Evolutionary conservation across 2,329 filamentous ascomycete species (phyloP).

Genomic region (Sclerotinia minor): DNA sequence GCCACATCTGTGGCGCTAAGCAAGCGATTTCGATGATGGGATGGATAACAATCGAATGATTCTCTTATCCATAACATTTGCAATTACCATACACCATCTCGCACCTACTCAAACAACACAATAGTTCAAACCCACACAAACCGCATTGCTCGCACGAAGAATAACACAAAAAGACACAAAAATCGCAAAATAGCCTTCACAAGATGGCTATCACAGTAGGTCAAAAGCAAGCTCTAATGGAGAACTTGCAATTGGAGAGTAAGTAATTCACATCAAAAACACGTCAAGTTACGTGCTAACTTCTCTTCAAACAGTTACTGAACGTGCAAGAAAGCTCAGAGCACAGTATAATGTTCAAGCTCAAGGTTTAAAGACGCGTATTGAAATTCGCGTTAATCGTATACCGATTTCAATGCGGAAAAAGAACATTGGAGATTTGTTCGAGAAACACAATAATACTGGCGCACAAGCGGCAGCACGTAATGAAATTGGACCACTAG

Average conservation of each 20-base stretch:
- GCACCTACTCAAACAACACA: neutral
- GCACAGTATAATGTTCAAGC: slow-evolving; percentile 88
- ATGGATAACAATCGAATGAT: slow-evolving; percentile 3
- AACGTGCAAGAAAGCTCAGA: slow-evolving; percentile 81
- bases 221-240: slow-evolving; percentile 84
- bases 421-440: slow-evolving; percentile 77
- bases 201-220: slow-evolving; percentile 62
- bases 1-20: slow-evolving; percentile 16
- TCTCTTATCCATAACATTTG: neutral
- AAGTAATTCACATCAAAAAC: slow-evolving; percentile 42
- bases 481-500: slow-evolving; percentile 27
- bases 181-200: slow-evolving; percentile 43
- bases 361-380: slow-evolving; percentile 77
- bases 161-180: slow-evolving; percentile 40
- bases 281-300: slow-evolving; percentile 28
- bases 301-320: slow-evolving; percentile 62
- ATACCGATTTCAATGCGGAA: slow-evolving; percentile 80
- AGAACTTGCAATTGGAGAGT: slow-evolving; percentile 90
- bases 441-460: slow-evolving; percentile 35
- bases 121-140: neutral
- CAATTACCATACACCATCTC: neutral
- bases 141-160: slow-evolving; percentile 42
- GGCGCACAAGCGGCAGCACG: slow-evolving; percentile 15
- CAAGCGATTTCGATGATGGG: slow-evolving; percentile 5
- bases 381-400: slow-evolving; percentile 91